A percentile compares a stretch with the other conserved stretches of the same genome.
Evolutionary conservation across 2,329 filamentous ascomycete genomes (phyloP).

Genomic region (Emmonsiellopsis sp.): DNA sequence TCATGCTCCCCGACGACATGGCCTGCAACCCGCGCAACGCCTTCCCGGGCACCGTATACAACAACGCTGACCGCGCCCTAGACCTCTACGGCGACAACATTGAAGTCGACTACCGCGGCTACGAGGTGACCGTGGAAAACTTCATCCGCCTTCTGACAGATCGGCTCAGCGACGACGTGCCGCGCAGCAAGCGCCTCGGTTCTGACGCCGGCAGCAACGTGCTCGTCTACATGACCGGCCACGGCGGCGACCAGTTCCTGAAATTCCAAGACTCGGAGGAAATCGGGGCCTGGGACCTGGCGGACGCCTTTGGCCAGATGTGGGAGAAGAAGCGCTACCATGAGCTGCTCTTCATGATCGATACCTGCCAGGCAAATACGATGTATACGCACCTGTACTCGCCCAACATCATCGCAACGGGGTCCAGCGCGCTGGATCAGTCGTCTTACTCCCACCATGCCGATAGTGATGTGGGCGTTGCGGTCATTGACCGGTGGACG

Average conservation of each 20-base stretch:
- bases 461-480: conserved; percentile 94
- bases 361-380: conserved; percentile 97
- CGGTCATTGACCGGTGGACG: conserved; percentile 96
- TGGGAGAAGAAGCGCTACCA: conserved; percentile 99
- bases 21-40: conserved; percentile 98
- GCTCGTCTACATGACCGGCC: conserved; percentile 97
- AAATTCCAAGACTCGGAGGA: conserved; percentile 99
- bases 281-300: conserved; percentile 90
- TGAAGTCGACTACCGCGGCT: conserved; percentile 95
- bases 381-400: conserved; percentile 99
- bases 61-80: conserved; percentile 89
- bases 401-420: conserved; percentile 94
- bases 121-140: conserved; percentile 98
- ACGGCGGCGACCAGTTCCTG: conserved; percentile 93
- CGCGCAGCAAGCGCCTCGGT: conserved; percentile 81
- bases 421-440: conserved; percentile 91
- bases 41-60: conserved; percentile 96
- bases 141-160: conserved; percentile 95
- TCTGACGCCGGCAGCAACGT: conserved; percentile 96
- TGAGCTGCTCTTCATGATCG: conserved; percentile 99
- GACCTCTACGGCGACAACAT: conserved; percentile 98
- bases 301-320: conserved; percentile 98
- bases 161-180: conserved; percentile 87
- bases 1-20: conserved; percentile 99
- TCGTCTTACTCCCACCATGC: conserved; percentile 97